Conservation (phyloP, 352 stramenopile genomes). For the Pythium phragmitis region DNA sequence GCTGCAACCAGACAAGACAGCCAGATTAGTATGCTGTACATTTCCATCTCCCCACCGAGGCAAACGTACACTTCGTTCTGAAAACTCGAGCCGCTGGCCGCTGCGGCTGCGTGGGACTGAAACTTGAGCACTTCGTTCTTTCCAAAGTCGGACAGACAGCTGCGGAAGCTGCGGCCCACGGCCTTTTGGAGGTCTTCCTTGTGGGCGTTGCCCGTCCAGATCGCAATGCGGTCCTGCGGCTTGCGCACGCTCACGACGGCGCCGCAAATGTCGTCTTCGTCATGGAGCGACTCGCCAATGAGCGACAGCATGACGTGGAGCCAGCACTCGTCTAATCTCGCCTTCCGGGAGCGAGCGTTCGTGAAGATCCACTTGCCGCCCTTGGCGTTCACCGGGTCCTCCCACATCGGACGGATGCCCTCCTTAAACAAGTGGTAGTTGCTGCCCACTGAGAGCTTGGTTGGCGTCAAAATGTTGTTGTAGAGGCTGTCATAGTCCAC, state of each 20-base stretch:
- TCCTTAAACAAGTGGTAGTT: constrained; percentile 99
- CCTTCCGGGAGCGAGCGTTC: constrained; percentile 91
- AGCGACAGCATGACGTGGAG: constrained; percentile 94
- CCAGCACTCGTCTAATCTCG: constrained; percentile 95
- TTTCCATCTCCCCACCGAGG: background rate
- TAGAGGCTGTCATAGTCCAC: constrained; percentile 56
- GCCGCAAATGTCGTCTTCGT: constrained; percentile 93
- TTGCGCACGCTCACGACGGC: constrained; percentile 95
- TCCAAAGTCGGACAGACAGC: constrained; percentile 75
- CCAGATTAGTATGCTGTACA: background rate
- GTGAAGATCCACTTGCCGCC: constrained; percentile 98
- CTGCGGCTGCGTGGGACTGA: constrained; percentile 84
- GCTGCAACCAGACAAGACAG: constrained; percentile 31
- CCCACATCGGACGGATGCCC: constrained; percentile 96
- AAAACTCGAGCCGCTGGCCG: constrained; percentile 87
- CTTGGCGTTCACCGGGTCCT: constrained; percentile 93
- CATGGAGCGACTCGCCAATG: constrained; percentile 95
- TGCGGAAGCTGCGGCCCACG: constrained; percentile 80
- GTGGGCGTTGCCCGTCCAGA: constrained; percentile 91
- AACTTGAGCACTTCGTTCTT: constrained; percentile 90
- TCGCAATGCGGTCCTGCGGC: constrained; percentile 93
- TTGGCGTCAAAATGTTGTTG: constrained; percentile 94
- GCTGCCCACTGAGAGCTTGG: constrained; percentile 87
- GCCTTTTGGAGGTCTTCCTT: constrained; percentile 73
- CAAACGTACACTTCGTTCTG: constrained; percentile 89